These are phyloP conservation scores for Diaporthe citri DNA, from an alignment of 2,329 filamentous ascomycete genomes.

Conservation along the genomic window DNA sequence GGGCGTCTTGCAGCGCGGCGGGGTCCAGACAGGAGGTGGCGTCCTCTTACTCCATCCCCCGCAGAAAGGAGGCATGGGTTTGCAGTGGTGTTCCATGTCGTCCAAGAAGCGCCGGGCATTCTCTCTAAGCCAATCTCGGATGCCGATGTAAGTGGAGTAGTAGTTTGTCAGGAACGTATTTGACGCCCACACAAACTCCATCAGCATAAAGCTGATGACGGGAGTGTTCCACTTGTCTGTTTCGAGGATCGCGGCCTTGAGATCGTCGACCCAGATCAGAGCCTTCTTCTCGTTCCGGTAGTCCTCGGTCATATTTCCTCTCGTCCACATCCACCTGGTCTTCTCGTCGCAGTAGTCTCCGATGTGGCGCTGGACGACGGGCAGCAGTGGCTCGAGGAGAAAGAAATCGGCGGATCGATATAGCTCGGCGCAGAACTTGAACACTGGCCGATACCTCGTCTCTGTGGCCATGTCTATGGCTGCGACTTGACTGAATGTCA, in stretches of 20 bases:
- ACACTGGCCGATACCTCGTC: too few species aligned
- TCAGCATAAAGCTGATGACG: not conserved
- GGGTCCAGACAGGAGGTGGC: too few species aligned
- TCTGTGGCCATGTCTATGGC: not conserved
- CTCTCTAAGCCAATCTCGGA: not conserved
- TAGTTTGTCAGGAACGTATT: accelerated
- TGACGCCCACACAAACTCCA: not conserved
- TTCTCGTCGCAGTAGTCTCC: not conserved
- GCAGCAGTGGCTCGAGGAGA: not conserved
- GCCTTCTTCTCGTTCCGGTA: not conserved
- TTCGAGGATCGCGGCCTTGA: not conserved
- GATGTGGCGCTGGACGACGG: not conserved
- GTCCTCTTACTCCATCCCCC: too few species aligned
- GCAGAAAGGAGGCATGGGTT: too few species aligned
- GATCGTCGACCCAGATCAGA: not conserved
- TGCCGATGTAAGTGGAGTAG: not conserved
- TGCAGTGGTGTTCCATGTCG: too few species aligned
- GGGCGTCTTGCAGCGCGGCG: too few species aligned
- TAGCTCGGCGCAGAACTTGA: not conserved
- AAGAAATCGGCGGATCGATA: not conserved
- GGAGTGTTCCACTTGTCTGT: not conserved
- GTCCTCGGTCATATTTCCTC: accelerated
- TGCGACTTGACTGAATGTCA: not conserved
- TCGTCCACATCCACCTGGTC: not conserved
- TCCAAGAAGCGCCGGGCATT: accelerated